Conservation (phyloP, 2,329 filamentous ascomycete species). For the Ascochyta koolunga region DNA sequence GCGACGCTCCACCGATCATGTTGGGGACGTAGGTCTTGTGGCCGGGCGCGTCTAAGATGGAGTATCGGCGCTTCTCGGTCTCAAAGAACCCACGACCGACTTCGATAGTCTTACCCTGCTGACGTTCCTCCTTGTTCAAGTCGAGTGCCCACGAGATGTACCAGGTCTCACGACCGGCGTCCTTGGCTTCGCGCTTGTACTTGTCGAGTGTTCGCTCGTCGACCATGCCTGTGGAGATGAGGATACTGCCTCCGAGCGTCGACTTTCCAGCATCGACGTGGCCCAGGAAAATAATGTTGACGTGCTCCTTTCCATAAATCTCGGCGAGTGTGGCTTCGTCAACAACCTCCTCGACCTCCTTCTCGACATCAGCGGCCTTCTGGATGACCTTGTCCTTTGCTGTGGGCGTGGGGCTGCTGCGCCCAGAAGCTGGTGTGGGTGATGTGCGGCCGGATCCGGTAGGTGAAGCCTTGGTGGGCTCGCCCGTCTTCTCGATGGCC, state of each 20-base stretch:
- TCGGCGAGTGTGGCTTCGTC: slow-evolving; percentile 87
- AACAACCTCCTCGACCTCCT: slow-evolving; percentile 79
- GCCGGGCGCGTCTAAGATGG: slow-evolving; percentile 93
- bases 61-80: slow-evolving; percentile 94
- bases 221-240: slow-evolving; percentile 98
- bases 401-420: slow-evolving; percentile 74
- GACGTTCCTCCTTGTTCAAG: slow-evolving; percentile 92
- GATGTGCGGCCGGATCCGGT: slow-evolving; percentile 72
- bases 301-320: slow-evolving; percentile 91
- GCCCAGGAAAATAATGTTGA: slow-evolving; percentile 97
- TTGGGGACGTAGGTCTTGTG: slow-evolving; percentile 98
- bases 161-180: slow-evolving; percentile 95
- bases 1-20: slow-evolving; percentile 91
- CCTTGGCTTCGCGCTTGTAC: slow-evolving; percentile 88
- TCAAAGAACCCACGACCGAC: slow-evolving; percentile 92
- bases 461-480: slow-evolving; percentile 59
- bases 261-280: slow-evolving; percentile 99
- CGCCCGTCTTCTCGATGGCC: slow-evolving; percentile 89
- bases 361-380: slow-evolving; percentile 81
- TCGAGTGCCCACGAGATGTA: slow-evolving; percentile 98
- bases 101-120: slow-evolving; percentile 98
- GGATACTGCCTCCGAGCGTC: slow-evolving; percentile 89
- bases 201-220: slow-evolving; percentile 98
- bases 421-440: slow-evolving; percentile 80
- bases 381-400: slow-evolving; percentile 66